Conservation (phyloP, 257 asterid species). For the Fraxinus anomala region DNA sequence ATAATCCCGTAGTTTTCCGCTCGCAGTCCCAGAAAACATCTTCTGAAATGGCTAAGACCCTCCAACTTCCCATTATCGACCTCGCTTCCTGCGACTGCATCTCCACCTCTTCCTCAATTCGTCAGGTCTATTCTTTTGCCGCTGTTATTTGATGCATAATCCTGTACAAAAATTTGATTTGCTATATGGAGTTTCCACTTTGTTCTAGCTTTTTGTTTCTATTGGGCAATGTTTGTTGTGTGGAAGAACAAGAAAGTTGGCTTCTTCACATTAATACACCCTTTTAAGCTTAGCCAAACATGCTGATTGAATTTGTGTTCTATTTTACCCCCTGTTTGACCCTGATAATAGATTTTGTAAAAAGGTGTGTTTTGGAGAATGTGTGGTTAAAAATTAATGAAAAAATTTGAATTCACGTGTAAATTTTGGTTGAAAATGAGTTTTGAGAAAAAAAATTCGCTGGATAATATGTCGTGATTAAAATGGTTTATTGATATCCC, state of each 20-base stretch:
- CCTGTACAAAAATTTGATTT: not conserved
- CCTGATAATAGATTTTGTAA: no score
- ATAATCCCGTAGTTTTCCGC: no score
- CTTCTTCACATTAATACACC: not conserved
- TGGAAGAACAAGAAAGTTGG: not conserved
- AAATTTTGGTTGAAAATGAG: no score
- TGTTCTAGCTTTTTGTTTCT: not conserved
- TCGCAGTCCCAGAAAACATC: not conserved
- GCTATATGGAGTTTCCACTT: not conserved
- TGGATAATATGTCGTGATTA: no score
- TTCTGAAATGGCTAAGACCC: conserved; percentile 30
- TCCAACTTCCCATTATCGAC: conserved; percentile 57
- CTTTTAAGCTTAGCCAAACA: not conserved
- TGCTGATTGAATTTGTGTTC: not conserved
- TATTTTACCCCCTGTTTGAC: no score
- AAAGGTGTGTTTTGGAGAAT: no score
- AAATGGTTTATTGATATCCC: no score
- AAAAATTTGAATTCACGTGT: no score
- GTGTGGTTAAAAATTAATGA: no score
- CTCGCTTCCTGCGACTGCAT: conserved; percentile 41
- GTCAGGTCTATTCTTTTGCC: conserved; percentile 38
- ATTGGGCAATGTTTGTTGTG: not conserved
- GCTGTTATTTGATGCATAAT: not conserved
- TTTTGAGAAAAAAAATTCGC: no score
- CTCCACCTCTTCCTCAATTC: conserved; percentile 48